Evolutionary conservation across 768 basidiomycete species (phyloP), one percentile per base, ranked within the genome.

Genomic region (Leccinellum rugosiceps): DNA sequence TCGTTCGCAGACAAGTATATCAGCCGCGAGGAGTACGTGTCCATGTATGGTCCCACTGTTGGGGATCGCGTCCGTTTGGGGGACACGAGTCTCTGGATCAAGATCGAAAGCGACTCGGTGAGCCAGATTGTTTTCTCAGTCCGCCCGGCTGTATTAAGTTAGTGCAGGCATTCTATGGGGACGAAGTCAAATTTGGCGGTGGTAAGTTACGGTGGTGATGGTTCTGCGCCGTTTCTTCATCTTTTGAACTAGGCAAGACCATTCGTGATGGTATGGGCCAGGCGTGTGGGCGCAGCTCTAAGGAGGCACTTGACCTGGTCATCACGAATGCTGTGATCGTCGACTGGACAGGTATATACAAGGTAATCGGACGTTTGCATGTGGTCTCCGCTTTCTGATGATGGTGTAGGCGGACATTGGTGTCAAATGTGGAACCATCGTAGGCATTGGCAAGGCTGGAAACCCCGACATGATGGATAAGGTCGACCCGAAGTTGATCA

Each of bases 241-340:
- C 11, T 31, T 21, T n/a, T 10, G 32, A 14, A 21, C 6, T 60
- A 92, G 92, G 94, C 17, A 98, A 98, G 74, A 83, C 88, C 1
- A 90, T 98, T 52, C 87, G 96, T 23, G 97, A 98, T 66, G 97
- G 97, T 6, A 96, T 97, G 90, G 97, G 95, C 8, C 95, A 98
- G 70, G 87, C 87, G 0, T 90, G 89, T 2, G 84, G 90, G 61
- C 76, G 85, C 13, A 77, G 83, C 0, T 82, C 89, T 9, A 62
- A 66, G 0, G 86, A 91, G 49, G 80, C 86, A 0, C 81, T 98
- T 47, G 96, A 99, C 69, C 81, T 97, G 23, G 87, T 98, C 56
- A 94, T 99, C 69, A 98, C 94, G 43, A 98, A 97, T 67, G 94
- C 92, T 2, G 78, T 99, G 51, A 88, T 99, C 60, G 74, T 99